Percentiles rank a stretch among this genome's conserved stretches.
phyloP scores from a whole-genome alignment of 2,329 filamentous ascomycete genomes.

The Davidsoniella australis region DNA sequence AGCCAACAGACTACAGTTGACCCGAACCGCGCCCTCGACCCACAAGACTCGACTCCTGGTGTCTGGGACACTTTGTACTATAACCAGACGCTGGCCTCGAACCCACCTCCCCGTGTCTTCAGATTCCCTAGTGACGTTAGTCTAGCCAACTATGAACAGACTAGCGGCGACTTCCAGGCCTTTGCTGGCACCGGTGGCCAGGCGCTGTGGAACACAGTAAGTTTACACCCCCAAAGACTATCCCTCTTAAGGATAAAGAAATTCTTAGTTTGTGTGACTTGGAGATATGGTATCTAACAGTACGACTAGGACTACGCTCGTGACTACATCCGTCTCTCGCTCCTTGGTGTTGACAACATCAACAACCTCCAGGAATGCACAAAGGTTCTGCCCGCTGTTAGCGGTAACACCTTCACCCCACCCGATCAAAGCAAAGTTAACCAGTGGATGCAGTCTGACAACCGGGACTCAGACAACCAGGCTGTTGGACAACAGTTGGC shows the following conservation, averaged over 20 bases:
- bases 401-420: background rate
- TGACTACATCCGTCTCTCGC: slow-evolving; percentile 35
- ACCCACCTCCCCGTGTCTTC: slow-evolving; percentile 22
- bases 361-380: slow-evolving; percentile 38
- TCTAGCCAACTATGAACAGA: slow-evolving; percentile 22
- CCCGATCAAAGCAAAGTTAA: slow-evolving; percentile 15
- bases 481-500: background rate
- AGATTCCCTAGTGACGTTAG: slow-evolving; percentile 26
- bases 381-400: slow-evolving; percentile 27
- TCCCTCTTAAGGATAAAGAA: background rate
- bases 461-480: background rate
- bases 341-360: slow-evolving; percentile 39
- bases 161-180: slow-evolving; percentile 21
- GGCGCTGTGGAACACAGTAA: slow-evolving; percentile 25
- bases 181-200: slow-evolving; percentile 23
- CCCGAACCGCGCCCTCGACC: slow-evolving; percentile 22
- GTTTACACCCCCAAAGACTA: slow-evolving; percentile 6
- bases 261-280: background rate
- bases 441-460: slow-evolving; percentile 15
- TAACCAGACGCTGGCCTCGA: slow-evolving; percentile 21
- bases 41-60: slow-evolving; percentile 34
- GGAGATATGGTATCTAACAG: slow-evolving; percentile 12
- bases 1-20: slow-evolving; percentile 32
- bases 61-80: slow-evolving; percentile 38
- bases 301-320: slow-evolving; percentile 27